Base-by-base conservation (phyloP, 352 stramenopile genomes). In the Globisporangium yorkense region DNA sequence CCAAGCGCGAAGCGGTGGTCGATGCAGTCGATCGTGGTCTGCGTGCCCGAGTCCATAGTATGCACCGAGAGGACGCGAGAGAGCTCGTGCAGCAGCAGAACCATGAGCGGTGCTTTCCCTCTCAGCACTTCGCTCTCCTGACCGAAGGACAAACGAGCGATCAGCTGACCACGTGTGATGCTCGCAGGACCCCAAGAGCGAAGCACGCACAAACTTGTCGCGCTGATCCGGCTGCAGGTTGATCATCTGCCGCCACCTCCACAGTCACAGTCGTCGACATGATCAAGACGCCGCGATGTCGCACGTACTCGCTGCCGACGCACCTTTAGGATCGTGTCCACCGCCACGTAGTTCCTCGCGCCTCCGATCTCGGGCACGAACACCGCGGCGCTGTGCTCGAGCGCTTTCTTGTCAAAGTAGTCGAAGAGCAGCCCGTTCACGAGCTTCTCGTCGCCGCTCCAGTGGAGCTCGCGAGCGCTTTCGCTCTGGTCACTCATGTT, bases 321-420 rank as follows among this genome's bases (percentile, higher is more conserved):
- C 46, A 79, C 73, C 59, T 82, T 59, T 3, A 83, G 44, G 45
- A 87, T 77, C 21, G 80, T 77, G 0, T 72, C 65, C 29, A 57
- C 67, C 3, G 75, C 62, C 0, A 88, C 57, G 56, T 78, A 64
- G 37, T 80, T 78, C n/a, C 67, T 63, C 2, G 45, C 47, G 0
- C 79, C 77, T 3, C 77, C 81, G 8, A 84, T 75, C 67, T 91
- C 81, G 0, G 79, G 81, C 5, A 89, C 63, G 67, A 89, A 91
- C 18, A 91, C 81, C 0, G 79, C 77, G 1, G 75, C 51, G 16
- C 75, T 86, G 61, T 89, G 78, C 53, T 88, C 77, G 21, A 91
- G 61, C 1, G 51, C 61, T 16, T 75, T 76, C 20, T 31, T 67
- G 35, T 65, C 58, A 27, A 91, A 58, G 51, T 84, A 91, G 44